Base-by-base conservation (phyloP, 2,329 filamentous ascomycete species). In the Penicillium griseofulvum region DNA sequence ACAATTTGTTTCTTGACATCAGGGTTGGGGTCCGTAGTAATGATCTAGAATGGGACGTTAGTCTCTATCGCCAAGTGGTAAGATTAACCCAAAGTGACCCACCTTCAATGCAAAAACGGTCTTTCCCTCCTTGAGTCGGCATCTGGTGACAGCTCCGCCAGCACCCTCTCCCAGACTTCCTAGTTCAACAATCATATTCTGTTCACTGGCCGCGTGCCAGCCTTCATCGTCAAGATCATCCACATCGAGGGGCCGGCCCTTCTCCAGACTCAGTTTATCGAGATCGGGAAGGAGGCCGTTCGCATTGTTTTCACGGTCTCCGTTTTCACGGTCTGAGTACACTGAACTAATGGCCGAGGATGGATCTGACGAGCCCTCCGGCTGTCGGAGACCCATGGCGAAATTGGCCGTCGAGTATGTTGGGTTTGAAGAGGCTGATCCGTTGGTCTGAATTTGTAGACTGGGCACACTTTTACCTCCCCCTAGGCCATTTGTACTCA, bases 1-100 rank as follows among this genome's bases (percentile, higher is more conserved):
- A 97, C 85, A 66, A 99, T 99, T 76, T 99, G 94, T 73, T 96
- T 97, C 81, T 97, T 97, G 58, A 97, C 91, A 71, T 97, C 93
- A 12, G 94, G 93, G 66, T 99, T 94, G 2, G 94, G 94, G 71
- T 97, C 96, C 33, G 94, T 97, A 3, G 94, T 99, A 71, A 99
- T 99, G 69, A 99, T 89, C 93, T 96, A 29, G 54, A 9, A 26
- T 14, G 63, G 57, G 66, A 61, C 47, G 34, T 61, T 52, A 62
- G 57, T 41, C 59, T 56, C 41, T 22, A 17, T 34, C 5, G 22
- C 36, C 54, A 34, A 14, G 43, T 12, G 10, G 19, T 17, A 26
- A 41, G 28, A 24, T 43, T 24, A 5, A 45, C 37, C n/a, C 33
- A 41, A 37, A 38, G 22, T 41, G 54, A 65, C 78, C 63, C 76